Evolutionary conservation across 2,329 filamentous ascomycete genomes (phyloP).

Genomic region (Leptographium radiaticola): DNA sequence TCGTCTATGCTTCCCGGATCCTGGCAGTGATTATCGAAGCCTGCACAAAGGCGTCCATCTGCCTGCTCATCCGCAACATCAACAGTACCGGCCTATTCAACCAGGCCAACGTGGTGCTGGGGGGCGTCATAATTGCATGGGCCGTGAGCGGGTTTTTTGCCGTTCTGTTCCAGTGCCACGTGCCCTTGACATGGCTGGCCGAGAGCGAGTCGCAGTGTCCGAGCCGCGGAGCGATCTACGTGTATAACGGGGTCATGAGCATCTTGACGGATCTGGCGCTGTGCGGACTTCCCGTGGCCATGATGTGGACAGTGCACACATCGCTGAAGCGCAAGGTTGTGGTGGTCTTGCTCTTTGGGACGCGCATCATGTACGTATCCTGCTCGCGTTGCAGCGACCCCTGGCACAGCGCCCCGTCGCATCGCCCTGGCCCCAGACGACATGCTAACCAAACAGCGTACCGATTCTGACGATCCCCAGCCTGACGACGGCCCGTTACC

Average conservation of each 20-base stretch:
- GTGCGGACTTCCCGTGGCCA: conserved; percentile 7
- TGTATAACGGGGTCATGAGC: conserved; percentile 8
- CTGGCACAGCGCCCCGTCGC: too few relatives aligned
- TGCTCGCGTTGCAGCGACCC: too few relatives aligned
- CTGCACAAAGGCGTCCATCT: conserved; percentile 2
- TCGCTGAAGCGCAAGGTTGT: not conserved
- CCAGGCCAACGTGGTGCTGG: not conserved
- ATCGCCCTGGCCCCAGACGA: too few relatives aligned
- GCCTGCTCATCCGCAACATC: conserved; percentile 2
- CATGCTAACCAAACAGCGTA: not conserved
- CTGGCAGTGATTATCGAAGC: not conserved
- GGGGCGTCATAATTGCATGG: not conserved
- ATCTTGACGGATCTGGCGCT: conserved; percentile 9
- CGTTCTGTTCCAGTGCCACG: conserved; percentile 31
- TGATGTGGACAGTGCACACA: conserved; percentile 10
- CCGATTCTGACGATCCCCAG: conserved; percentile 4
- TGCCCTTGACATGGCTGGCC: conserved; percentile 6
- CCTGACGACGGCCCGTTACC: not conserved
- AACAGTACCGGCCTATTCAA: not conserved
- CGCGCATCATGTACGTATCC: conserved; percentile 3
- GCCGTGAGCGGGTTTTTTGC: conserved; percentile 20
- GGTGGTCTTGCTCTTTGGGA: conserved; percentile 2
- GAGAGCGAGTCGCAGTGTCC: conserved; percentile 1
- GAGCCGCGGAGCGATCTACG: conserved; percentile 1
- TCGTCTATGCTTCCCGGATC: not conserved